Conservation (phyloP, 108 stramenopile genomes). For the Aureococcus anophagefferens region DNA sequence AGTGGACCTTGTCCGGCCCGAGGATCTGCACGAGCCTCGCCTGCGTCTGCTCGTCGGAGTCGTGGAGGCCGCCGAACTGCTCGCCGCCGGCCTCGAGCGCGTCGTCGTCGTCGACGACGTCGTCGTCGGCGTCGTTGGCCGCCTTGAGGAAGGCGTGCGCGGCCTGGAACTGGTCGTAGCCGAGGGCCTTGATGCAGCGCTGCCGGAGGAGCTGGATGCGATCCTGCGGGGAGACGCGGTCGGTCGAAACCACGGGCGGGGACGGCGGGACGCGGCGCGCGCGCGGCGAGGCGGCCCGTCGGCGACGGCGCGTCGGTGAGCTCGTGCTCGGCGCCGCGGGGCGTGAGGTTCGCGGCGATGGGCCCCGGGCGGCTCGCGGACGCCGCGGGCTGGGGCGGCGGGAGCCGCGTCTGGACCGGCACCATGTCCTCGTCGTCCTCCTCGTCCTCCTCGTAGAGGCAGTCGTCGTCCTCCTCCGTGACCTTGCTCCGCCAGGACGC, state of each 20-base stretch:
- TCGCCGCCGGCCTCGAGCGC: constrained; percentile 11
- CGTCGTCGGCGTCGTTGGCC: not conserved
- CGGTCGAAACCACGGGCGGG: too few species aligned
- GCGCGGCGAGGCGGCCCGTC: too few species aligned
- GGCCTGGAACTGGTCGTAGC: constrained; percentile 16
- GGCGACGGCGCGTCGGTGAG: constrained; percentile 7
- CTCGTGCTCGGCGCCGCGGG: not conserved
- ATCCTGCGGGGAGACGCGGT: constrained; percentile 20
- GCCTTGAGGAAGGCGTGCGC: constrained; percentile 37
- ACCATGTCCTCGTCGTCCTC: not conserved
- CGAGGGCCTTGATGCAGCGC: constrained; percentile 27
- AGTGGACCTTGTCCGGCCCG: constrained; percentile 35
- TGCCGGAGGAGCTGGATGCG: constrained; percentile 31
- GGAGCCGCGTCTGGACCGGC: not conserved
- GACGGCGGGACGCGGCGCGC: too few species aligned
- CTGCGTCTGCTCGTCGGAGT: constrained; percentile 14
- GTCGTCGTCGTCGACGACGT: constrained; percentile 6
- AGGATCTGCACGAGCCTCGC: constrained; percentile 21
- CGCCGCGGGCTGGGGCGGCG: not conserved
- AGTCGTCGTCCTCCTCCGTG: constrained; percentile 7
- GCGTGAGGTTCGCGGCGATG: not conserved
- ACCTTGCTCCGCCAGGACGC: not conserved
- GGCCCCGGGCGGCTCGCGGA: not conserved
- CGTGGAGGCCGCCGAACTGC: not conserved
- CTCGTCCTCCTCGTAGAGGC: constrained; percentile 10